Evolutionary conservation across 257 asterid species (phyloP), one percentile per base, ranked within the genome.

Genomic region (Linaria vulgaris): DNA sequence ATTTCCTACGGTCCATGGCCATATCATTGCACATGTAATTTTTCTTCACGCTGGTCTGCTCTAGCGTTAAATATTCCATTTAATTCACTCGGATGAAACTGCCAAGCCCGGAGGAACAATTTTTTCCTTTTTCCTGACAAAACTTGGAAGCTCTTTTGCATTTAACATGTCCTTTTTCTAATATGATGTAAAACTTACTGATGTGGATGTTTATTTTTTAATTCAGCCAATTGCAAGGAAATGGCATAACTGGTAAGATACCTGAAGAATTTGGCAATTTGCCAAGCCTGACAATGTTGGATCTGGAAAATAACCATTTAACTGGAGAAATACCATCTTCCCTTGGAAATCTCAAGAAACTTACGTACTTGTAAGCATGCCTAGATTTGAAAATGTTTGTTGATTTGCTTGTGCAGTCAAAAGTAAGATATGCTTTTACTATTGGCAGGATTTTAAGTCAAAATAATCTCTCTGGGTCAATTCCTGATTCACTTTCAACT

Each of bases 151-250:
- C 50, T 34, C 17, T 58, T 44, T 37, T 43, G 30, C 44, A 9
- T 52, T 12, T 25, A 20, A 13, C 39, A 56, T 61, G 30, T 5
- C 46, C 24, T 24, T 17, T 22, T n/a, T 24, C 34, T 5, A 27
- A 13, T 20, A 17, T 16, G 44, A 53, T 3, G 52, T 62, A 30
- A 48, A 39, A 16, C 30, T 63, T 31, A 9, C 30, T 63, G 52
- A 67, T 23, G 17, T 56, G 20, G n/a, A 63, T 50, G 15, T 66
- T 25, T 46, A 22, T 57, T 69, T 58, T 75, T 59, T 53, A 61
- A 63, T 70, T 71, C 89, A 92, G 99, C 66, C 82, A 91, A 63
- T 66, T 92, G 74, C 94, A 87, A 79, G 99, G 99, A 64, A 92
- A 92, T 68, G 85, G 81, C 68, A 89, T 92, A 50, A 80, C 82